Base-by-base conservation (phyloP, 2,329 filamentous ascomycete species). In the Parafenestella ontariensis region DNA sequence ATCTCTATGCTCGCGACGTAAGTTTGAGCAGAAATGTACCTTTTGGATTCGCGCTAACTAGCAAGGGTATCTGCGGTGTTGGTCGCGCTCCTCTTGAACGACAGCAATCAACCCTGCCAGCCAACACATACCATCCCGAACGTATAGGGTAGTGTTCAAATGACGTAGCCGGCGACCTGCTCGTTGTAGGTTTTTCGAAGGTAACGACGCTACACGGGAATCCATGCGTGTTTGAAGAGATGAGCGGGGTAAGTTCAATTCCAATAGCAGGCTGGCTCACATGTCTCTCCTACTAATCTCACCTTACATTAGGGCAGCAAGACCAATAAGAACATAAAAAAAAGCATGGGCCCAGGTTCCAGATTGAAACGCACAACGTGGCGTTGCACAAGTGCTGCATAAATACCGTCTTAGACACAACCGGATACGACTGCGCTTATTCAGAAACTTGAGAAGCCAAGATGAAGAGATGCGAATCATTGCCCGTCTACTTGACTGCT, bases 41-140 rank as follows among this genome's bases (percentile, higher is more conserved):
- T 15, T 11, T 11, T 3, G 21, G 24, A 26, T 3, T 10, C 26
- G 21, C 15, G 15, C 37, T 40, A 24, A 40, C 20, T 20, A 23
- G 11, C 11, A 15, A 40, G 37, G 3, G 31, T 46, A 23, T 47
- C 44, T 37, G 50, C 50, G n/a, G 46, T 54, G 8, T 44, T 54
- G 24, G 46, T 54, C 31, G 39, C 46, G 6, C 20, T 52, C 2
- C 34, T 48, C 13, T 5, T 29, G 10, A 48, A 40, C 15, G 46
- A 48, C 18, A 11, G 33, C 24, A 39, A 29, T 20, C 18, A 24
- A n/a, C 18, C 15, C 7, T 15, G 5, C 6, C 41, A 43, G 15
- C 9, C 24, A 28, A 29, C 23, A 8, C n/a, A 15, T 24, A 28
- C 41, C 11, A 18, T 24, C 7, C 4, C 41, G n/a, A 8, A 15